Percentiles rank a stretch among this genome's conserved stretches.
phyloP scores from a whole-genome alignment of 768 basidiomycete genomes.

The Mycena filopes region DNA sequence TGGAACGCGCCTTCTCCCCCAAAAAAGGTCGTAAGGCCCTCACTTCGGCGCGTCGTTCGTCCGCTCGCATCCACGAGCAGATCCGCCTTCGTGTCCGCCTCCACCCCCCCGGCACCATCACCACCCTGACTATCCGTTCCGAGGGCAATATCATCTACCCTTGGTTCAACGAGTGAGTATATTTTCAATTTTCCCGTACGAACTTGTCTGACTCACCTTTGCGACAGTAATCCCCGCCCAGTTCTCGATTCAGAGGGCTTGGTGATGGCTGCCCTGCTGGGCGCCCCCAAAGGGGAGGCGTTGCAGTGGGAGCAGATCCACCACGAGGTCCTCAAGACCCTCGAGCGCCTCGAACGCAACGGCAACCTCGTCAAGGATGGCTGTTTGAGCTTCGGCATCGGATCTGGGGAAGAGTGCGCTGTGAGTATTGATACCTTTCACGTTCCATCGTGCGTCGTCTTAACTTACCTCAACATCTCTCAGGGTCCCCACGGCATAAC shows the following conservation, averaged over 20 bases:
- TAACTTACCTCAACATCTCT: too few relatives aligned
- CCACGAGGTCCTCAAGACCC: accelerated
- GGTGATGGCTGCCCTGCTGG: not conserved
- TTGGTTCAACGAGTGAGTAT: too few relatives aligned
- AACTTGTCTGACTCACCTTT: not conserved
- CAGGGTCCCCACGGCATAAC: not conserved
- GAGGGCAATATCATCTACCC: too few relatives aligned
- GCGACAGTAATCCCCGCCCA: not conserved
- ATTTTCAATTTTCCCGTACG: too few relatives aligned
- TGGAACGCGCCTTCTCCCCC: too few relatives aligned
- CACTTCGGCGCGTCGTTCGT: too few relatives aligned
- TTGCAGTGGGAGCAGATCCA: not conserved
- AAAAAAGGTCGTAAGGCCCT: too few relatives aligned
- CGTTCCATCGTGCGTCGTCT: too few relatives aligned
- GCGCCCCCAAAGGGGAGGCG: not conserved
- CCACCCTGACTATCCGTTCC: too few relatives aligned
- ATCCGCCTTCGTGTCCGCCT: too few relatives aligned
- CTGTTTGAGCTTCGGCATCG: not conserved
- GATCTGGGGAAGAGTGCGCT: not conserved
- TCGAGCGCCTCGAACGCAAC: not conserved
- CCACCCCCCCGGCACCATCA: too few relatives aligned
- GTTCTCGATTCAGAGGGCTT: not conserved
- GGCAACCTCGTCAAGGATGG: not conserved
- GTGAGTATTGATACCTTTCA: not conserved
- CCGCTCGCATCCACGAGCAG: too few relatives aligned